Conservation (phyloP, 164 flowering plant genomes). For the Vitis amurensis region DNA sequence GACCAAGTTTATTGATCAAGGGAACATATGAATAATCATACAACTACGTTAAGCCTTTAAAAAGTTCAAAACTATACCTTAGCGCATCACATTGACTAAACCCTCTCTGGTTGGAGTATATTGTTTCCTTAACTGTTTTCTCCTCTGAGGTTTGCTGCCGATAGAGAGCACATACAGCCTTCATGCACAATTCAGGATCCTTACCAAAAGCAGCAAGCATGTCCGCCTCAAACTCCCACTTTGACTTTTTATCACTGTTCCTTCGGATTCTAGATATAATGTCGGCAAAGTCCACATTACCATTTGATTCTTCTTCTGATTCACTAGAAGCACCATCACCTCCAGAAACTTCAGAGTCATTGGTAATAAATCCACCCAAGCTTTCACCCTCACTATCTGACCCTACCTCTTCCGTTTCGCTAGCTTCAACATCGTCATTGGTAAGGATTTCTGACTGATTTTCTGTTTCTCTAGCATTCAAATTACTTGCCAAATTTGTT, state of each 20-base stretch:
- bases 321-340: constrained; percentile 13
- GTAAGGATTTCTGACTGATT: constrained; percentile 9
- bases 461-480: neutral
- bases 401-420: constrained; percentile 29
- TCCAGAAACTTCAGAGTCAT: constrained; percentile 32
- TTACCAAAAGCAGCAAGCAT: constrained; percentile 71
- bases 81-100: constrained; percentile 57
- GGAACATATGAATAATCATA: neutral
- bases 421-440: constrained; percentile 20
- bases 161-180: constrained; percentile 79
- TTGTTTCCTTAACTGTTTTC: constrained; percentile 26
- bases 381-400: constrained; percentile 48
- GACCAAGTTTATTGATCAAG: too few relatives aligned
- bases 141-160: constrained; percentile 62
- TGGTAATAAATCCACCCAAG: constrained; percentile 52
- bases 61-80: constrained; percentile 38
- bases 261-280: constrained; percentile 41
- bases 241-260: constrained; percentile 27
- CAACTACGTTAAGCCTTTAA: neutral
- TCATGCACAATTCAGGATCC: constrained; percentile 70
- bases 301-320: constrained; percentile 29
- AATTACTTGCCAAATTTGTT: neutral
- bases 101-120: constrained; percentile 41
- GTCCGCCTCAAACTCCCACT: constrained; percentile 67
- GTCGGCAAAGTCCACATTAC: constrained; percentile 20